phyloP scores from a whole-genome alignment of 306 rosid genomes.

The Purshia tridentata region DNA sequence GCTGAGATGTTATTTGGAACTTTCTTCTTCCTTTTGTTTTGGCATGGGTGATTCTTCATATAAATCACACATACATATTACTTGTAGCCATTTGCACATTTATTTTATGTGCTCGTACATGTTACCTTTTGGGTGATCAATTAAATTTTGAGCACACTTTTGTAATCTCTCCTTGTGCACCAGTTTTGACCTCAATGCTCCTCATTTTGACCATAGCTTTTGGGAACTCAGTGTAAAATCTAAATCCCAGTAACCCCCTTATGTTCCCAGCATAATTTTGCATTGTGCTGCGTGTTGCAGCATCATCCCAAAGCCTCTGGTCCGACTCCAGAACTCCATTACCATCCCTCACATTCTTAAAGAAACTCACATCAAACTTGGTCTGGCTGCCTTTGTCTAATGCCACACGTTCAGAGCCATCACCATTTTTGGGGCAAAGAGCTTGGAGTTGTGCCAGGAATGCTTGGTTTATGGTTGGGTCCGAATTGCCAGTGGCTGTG shows the following conservation, averaged over 20 bases:
- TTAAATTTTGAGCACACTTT: conserved; percentile 59
- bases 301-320: conserved; percentile 65
- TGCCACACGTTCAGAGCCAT: conserved; percentile 50
- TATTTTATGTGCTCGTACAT: neutral
- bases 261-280: conserved; percentile 58
- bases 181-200: conserved; percentile 63
- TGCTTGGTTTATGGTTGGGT: conserved; percentile 55
- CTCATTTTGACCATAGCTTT: conserved; percentile 80
- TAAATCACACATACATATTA: too few species aligned
- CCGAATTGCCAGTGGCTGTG: conserved; percentile 57
- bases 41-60: too few species aligned
- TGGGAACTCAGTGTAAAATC: conserved; percentile 60
- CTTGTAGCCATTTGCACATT: neutral
- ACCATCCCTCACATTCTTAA: conserved; percentile 63
- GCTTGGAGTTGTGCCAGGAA: conserved; percentile 46
- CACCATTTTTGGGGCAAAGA: conserved; percentile 53
- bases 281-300: conserved; percentile 37
- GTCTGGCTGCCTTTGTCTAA: conserved; percentile 54
- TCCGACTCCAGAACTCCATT: conserved; percentile 71
- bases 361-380: conserved; percentile 56
- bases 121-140: conserved; percentile 10
- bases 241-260: conserved; percentile 56
- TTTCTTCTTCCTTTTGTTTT: too few species aligned
- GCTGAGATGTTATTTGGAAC: too few species aligned
- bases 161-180: conserved; percentile 65